These are phyloP conservation scores for Pythium brachiatum DNA, from an alignment of 352 stramenopile genomes.

Conservation along the genomic window DNA sequence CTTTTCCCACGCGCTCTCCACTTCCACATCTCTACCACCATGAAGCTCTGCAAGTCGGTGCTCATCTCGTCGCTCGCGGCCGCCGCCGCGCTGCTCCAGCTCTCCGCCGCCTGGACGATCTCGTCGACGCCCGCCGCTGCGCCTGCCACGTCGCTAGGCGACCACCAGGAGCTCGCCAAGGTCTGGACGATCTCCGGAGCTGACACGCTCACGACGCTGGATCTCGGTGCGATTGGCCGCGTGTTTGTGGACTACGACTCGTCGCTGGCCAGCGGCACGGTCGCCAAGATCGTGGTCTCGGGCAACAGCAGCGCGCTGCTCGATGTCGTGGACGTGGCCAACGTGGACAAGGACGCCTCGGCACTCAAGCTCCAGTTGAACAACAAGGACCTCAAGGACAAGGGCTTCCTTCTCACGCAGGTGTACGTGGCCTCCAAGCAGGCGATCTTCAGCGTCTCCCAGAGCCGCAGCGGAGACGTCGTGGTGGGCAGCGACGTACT, in stretches of 20 bases:
- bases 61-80: neutral
- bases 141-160: slow-evolving; percentile 1
- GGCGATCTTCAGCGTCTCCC: slow-evolving; percentile 18
- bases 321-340: slow-evolving; percentile 26
- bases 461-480: slow-evolving; percentile 23
- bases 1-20: neutral
- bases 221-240: slow-evolving; percentile 33
- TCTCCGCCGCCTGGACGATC: slow-evolving; percentile 15
- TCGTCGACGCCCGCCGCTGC: slow-evolving; percentile 1
- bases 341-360: slow-evolving; percentile 5
- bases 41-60: slow-evolving; percentile 6
- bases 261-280: slow-evolving; percentile 19
- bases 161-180: slow-evolving; percentile 20
- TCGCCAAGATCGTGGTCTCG: slow-evolving; percentile 32
- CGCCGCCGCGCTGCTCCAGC: neutral
- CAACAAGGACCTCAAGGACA: slow-evolving; percentile 21
- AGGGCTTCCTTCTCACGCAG: slow-evolving; percentile 35
- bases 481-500: slow-evolving; percentile 32
- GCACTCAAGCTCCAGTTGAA: slow-evolving; percentile 15
- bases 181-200: slow-evolving; percentile 32
- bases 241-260: slow-evolving; percentile 42
- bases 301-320: slow-evolving; percentile 28
- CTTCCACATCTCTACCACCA: neutral
- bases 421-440: slow-evolving; percentile 28
- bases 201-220: slow-evolving; percentile 23